Conservation (phyloP, 352 stramenopile species). For the Phytophthora vignae region DNA sequence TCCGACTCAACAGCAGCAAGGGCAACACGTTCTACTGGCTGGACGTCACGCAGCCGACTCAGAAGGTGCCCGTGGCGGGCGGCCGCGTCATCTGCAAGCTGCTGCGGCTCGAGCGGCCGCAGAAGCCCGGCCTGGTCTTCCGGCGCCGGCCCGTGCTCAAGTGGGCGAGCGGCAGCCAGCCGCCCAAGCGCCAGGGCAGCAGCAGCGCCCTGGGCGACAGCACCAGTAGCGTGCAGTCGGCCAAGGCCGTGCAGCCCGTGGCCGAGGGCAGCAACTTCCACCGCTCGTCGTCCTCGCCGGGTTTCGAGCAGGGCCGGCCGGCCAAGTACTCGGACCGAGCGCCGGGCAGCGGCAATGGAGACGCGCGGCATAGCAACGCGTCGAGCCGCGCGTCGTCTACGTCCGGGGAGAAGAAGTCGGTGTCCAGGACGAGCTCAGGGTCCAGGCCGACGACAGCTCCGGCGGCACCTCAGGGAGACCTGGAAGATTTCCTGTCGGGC, state of each 20-base stretch:
- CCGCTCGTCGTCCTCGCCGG: constrained; percentile 50
- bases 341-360: constrained; percentile 21
- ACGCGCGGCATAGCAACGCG: constrained; percentile 38
- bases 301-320: constrained; percentile 61
- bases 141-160: constrained; percentile 78
- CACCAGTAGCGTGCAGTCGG: constrained; percentile 27
- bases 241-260: constrained; percentile 26
- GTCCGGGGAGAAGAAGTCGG: constrained; percentile 31
- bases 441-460: constrained; percentile 25
- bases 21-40: constrained; percentile 84
- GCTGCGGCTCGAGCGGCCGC: constrained; percentile 66
- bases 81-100: constrained; percentile 88
- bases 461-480: constrained; percentile 43
- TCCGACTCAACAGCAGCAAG: constrained; percentile 75
- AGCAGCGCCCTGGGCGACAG: constrained; percentile 28
- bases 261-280: constrained; percentile 39
- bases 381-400: constrained; percentile 25
- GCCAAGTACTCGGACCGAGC: constrained; percentile 74
- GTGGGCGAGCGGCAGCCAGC: constrained; percentile 47
- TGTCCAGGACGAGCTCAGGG: constrained; percentile 46
- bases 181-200: constrained; percentile 30
- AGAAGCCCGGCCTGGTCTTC: constrained; percentile 73
- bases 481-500: constrained; percentile 83
- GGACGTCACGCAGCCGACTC: constrained; percentile 58
- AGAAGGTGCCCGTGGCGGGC: constrained; percentile 79